Evolutionary conservation across 148 eudicot species (phyloP).

Genomic region (Talinum fruticosum): DNA sequence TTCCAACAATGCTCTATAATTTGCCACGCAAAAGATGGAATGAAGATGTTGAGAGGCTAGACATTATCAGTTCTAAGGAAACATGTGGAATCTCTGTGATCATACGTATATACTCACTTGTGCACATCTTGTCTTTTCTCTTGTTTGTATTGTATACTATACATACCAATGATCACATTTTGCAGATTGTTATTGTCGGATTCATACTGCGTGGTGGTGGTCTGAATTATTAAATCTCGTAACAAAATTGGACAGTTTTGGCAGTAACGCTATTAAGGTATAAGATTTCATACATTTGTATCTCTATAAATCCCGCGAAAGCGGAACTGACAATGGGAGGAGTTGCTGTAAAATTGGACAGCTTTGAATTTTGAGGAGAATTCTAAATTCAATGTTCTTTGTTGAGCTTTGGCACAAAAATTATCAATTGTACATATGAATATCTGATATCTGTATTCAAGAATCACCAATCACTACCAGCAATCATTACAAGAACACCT

Average conservation of each 20-base stretch:
- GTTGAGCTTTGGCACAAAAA: neutral
- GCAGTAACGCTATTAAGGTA: too few species aligned
- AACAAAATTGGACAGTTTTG: too few species aligned
- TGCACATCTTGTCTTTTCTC: neutral
- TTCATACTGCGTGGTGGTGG: too few species aligned
- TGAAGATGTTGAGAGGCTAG: neutral
- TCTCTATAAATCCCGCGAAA: too few species aligned
- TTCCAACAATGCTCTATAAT: neutral
- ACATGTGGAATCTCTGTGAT: slow-evolving; percentile 9
- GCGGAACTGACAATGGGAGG: too few species aligned
- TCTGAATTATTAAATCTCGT: too few species aligned
- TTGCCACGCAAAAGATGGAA: slow-evolving; percentile 15
- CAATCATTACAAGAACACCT: slow-evolving; percentile 63
- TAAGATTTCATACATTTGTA: too few species aligned
- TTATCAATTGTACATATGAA: neutral
- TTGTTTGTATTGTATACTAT: neutral
- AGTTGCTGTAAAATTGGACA: too few species aligned
- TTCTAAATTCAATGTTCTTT: neutral
- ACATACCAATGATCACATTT: neutral
- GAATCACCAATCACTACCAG: slow-evolving; percentile 37
- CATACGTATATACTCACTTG: too few species aligned
- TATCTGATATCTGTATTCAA: neutral
- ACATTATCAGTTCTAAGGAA: neutral
- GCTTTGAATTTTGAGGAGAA: too few species aligned
- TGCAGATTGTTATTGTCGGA: neutral